A percentile compares a stretch with the other conserved stretches of the same genome.
These are phyloP conservation scores for Tylopilus sp. DNA, from an alignment of 1,284 basidiomycete species.

Conservation along the genomic window DNA sequence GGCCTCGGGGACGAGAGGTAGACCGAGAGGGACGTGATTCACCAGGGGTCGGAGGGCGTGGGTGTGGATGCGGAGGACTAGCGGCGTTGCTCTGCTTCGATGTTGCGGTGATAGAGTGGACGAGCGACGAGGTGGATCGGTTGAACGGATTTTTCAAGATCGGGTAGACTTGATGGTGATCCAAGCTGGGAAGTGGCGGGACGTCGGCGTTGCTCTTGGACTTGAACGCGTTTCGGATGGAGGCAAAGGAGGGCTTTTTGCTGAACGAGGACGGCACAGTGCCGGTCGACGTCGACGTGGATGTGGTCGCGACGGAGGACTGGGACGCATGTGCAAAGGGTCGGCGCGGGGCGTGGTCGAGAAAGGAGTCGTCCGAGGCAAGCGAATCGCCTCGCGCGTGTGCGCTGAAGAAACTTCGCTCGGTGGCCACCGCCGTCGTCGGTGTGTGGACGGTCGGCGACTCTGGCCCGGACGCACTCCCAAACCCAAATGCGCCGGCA, in stretches of 20 bases:
- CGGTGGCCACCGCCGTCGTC: conserved; percentile 50
- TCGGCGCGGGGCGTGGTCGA: conserved; percentile 56
- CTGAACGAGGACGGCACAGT: conserved; percentile 52
- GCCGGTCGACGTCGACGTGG: conserved; percentile 24
- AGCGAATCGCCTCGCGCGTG: conserved; percentile 76
- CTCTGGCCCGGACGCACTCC: conserved; percentile 51
- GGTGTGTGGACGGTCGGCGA: conserved; percentile 55
- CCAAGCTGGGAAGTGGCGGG: conserved; percentile 67
- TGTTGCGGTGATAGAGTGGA: conserved; percentile 37
- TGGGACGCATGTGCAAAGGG: conserved; percentile 68
- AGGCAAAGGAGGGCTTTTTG: conserved; percentile 85
- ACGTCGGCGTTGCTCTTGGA: conserved; percentile 52
- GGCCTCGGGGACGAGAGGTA: conserved; percentile 50
- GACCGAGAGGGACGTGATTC: conserved; percentile 46
- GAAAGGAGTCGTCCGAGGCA: conserved; percentile 62
- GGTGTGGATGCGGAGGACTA: conserved; percentile 42
- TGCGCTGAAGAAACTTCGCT: conserved; percentile 56
- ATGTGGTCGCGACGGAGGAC: conserved; percentile 59
- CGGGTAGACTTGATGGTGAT: conserved; percentile 60
- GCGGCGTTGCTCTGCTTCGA: conserved; percentile 37
- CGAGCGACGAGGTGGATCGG: conserved; percentile 72
- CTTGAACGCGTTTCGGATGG: conserved; percentile 87
- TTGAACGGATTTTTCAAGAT: conserved; percentile 77
- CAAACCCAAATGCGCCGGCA: conserved; percentile 44
- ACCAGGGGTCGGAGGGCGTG: conserved; percentile 63